These are phyloP conservation scores for Fusarium irregulare DNA, from an alignment of 2,329 filamentous ascomycete genomes.

Conservation along the genomic window DNA sequence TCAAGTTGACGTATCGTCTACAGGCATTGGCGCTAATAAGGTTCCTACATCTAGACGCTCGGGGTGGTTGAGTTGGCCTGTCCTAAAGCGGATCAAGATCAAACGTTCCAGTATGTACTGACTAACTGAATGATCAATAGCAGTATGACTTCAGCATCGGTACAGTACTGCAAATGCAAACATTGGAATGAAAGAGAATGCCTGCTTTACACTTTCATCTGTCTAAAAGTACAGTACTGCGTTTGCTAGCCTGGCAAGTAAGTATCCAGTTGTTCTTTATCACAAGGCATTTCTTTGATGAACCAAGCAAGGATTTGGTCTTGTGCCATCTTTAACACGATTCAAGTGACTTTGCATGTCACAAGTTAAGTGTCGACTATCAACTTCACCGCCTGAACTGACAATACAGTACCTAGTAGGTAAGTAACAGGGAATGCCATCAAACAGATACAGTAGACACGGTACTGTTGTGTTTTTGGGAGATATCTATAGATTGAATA, in stretches of 20 bases:
- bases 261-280: constrained; percentile 12
- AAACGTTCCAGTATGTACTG: neutral
- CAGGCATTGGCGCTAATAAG: neutral
- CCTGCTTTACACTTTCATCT: neutral
- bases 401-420: neutral
- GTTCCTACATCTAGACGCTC: neutral
- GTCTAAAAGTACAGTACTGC: neutral
- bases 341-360: constrained; percentile 37
- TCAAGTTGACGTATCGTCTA: constrained; percentile 2
- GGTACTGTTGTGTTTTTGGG: neutral
- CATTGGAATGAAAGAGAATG: constrained; percentile 10
- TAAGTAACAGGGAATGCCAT: neutral
- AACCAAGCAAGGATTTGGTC: neutral
- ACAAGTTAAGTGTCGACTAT: constrained; percentile 13
- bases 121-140: neutral
- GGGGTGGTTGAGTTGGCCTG: neutral
- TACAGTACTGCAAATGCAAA: neutral
- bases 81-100: neutral
- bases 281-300: constrained; percentile 15
- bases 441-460: neutral
- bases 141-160: neutral
- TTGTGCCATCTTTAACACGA: constrained; percentile 22
- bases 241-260: neutral
- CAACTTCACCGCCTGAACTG: constrained; percentile 10
- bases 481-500: neutral